A percentile compares a stretch with the other conserved stretches of the same genome.
Conservation (phyloP, 225 moss, liverwort and hornwort genomes). For the Thuidium tamariscinum region DNA sequence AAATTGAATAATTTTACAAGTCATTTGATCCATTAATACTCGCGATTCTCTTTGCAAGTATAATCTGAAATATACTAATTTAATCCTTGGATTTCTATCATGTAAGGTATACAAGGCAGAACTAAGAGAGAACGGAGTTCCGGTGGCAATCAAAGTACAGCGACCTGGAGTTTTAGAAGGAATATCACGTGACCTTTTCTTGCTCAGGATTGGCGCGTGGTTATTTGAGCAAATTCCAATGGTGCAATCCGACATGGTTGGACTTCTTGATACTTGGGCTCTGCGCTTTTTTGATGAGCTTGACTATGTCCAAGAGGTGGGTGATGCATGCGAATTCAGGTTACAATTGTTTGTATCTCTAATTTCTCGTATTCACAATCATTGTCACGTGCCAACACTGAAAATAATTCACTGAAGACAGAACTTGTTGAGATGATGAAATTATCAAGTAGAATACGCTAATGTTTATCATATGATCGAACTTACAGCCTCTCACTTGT, state of each 20-base stretch:
- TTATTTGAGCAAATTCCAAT: conserved; percentile 56
- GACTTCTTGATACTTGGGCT: conserved; percentile 87
- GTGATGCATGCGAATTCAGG: background rate
- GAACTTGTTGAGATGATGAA: background rate
- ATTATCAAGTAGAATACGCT: background rate
- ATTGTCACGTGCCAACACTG: background rate
- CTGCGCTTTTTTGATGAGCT: conserved; percentile 95
- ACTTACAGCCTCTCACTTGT: background rate
- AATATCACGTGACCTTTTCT: conserved; percentile 76
- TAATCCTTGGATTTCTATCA: background rate
- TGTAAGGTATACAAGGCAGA: conserved; percentile 89
- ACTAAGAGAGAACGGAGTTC: conserved; percentile 42
- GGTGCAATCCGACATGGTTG: conserved; percentile 69
- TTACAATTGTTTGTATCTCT: background rate
- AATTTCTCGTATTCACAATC: background rate
- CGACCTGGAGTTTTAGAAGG: conserved; percentile 87
- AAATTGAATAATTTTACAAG: background rate
- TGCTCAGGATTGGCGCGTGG: conserved; percentile 51
- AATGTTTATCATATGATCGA: background rate
- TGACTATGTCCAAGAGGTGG: conserved; percentile 89
- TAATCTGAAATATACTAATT: background rate
- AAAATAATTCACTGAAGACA: background rate
- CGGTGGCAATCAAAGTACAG: conserved; percentile 86
- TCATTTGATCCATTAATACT: background rate
- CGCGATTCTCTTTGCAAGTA: background rate